Percentiles rank a stretch among this genome's conserved stretches.
Conservation (phyloP, 768 basidiomycete genomes). For the Tephrocybe sp. region DNA sequence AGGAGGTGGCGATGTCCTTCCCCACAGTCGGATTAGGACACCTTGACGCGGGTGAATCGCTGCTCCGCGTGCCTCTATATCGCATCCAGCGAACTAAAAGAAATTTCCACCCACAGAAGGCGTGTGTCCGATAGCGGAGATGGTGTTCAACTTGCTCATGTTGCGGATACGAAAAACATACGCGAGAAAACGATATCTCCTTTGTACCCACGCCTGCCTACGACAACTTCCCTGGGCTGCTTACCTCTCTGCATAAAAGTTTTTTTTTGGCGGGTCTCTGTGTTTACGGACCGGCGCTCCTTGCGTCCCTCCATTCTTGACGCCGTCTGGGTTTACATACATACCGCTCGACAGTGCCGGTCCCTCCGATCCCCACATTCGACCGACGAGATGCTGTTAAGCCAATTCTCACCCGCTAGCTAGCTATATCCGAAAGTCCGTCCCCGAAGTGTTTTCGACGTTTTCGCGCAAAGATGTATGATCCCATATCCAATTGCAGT, state of each 20-base stretch:
- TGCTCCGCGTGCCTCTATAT: neutral
- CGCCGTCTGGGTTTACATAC: neutral
- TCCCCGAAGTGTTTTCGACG: slow-evolving; percentile 12
- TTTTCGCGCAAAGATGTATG: slow-evolving; percentile 2
- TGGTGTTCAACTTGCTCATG: no score
- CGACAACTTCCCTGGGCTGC: no score
- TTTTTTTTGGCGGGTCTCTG: neutral
- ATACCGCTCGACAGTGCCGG: neutral
- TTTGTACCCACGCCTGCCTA: no score
- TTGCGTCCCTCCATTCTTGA: neutral
- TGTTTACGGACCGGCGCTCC: neutral
- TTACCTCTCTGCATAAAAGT: no score
- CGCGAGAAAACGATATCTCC: no score
- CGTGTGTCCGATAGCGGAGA: no score
- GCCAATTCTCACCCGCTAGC: neutral
- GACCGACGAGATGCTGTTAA: neutral
- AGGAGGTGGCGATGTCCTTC: slow-evolving; percentile 9
- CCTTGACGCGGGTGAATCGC: neutral
- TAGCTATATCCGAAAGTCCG: slow-evolving; percentile 13
- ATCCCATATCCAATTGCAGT: neutral
- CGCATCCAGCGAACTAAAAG: no score
- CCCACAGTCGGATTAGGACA: neutral
- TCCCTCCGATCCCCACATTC: neutral
- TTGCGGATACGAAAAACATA: no score
- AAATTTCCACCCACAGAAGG: no score